Evolutionary conservation across 164 flowering plant genomes (phyloP).

Genomic region (Umbellularia californica): DNA sequence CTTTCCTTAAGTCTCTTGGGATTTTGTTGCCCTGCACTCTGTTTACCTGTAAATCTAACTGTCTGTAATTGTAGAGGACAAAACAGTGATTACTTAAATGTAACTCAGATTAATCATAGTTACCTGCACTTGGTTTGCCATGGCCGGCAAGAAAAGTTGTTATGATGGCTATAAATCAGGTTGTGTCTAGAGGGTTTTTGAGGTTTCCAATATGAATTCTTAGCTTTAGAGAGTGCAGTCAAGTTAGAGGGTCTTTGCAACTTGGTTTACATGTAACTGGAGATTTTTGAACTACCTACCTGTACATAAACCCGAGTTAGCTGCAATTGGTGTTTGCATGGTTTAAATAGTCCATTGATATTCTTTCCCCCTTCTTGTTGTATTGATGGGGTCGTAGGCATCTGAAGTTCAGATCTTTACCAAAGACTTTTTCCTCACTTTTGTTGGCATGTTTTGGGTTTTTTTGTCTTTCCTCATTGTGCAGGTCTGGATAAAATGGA

Average conservation of each 20-base stretch:
- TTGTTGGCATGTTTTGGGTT: background rate
- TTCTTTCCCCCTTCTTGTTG: too few species aligned
- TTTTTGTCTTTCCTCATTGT: background rate
- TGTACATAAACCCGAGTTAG: background rate
- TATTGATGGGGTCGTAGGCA: too few species aligned
- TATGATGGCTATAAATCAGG: too few species aligned
- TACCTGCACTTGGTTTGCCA: too few species aligned
- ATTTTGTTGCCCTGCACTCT: background rate
- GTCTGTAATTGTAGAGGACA: background rate
- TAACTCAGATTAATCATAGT: too few species aligned
- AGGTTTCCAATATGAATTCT: too few species aligned
- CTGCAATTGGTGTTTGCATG: background rate
- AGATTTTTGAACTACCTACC: background rate
- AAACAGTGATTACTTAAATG: too few species aligned
- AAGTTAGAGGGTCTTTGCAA: too few species aligned
- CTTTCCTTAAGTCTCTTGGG: background rate
- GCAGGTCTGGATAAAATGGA: slow-evolving; percentile 27
- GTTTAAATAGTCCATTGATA: background rate
- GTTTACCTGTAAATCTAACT: background rate
- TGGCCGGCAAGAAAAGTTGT: too few species aligned
- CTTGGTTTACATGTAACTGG: too few species aligned
- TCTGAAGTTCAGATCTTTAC: background rate
- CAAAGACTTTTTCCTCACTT: background rate
- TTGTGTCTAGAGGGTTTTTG: too few species aligned
- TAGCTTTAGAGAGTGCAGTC: too few species aligned